Base-by-base conservation (phyloP, 2,329 filamentous ascomycete species). In the Ascochyta clinopodiicola region DNA sequence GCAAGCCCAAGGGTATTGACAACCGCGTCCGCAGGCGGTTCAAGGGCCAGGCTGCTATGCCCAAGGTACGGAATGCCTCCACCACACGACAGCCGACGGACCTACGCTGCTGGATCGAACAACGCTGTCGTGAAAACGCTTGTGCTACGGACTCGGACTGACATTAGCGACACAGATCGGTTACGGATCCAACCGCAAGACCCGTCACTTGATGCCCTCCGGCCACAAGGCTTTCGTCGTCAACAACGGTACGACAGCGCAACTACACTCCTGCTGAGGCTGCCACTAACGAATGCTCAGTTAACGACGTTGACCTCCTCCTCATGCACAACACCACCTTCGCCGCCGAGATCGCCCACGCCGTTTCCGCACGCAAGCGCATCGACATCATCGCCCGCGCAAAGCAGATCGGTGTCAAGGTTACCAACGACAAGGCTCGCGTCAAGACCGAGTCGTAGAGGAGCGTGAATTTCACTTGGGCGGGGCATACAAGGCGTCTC, bases 1-100 rank as follows among this genome's bases (percentile, higher is more conserved):
- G 95, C 84, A 99, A 98, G 88, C 95, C 95, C 73, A 99, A 99
- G 91, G 95, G 95, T 92, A 99, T 99, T 82, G 95, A 99, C 85
- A 96, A 93, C 86, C 86, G 91, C 77, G 94, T 99, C 79, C 91
- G 95, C 80, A 88, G 95, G 86, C 91, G 95, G 72, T 99, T 99
- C 87, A 92, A 91, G 84, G 92, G 95, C 78, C 91, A 91, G 84
- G 89, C 90, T 82, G 87, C 88, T 77, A 98, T 99, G 94, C 95
- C 95, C 83, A 96, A 92, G 86, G 94, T 97, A 93, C 79, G 91
- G 64, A 64, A 15, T 43, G 17, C 56, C 57, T 53, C 25, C 37
- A 51, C 55, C 45, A 44, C 42, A 51, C 45, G 39, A 38, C 34
- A 10, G 43, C 34, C 47, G 47, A 44, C 29, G 27, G 25, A 34